Conservation (phyloP, 2,329 filamentous ascomycete species). For the Pyricularia pennisetigena region DNA sequence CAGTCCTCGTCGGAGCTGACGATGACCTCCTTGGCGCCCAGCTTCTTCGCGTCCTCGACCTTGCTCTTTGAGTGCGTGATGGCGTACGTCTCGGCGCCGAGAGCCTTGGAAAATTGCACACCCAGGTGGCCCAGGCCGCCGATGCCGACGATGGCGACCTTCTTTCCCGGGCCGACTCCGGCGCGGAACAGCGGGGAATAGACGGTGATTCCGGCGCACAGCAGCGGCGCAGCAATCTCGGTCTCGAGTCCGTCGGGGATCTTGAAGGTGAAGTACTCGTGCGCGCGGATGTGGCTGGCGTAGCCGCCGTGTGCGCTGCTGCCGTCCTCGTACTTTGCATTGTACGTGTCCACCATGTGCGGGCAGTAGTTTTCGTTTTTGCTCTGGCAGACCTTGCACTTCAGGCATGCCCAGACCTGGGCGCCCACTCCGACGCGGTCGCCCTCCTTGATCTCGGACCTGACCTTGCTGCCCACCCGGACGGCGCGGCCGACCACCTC, state of each 20-base stretch:
- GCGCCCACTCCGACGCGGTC: constrained; percentile 57
- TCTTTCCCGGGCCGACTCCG: constrained; percentile 23
- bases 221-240: constrained; percentile 50
- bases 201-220: constrained; percentile 39
- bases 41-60: constrained; percentile 45
- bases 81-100: constrained; percentile 51
- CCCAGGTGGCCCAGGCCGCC: constrained; percentile 33
- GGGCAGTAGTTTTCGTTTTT: constrained; percentile 42
- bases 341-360: constrained; percentile 40
- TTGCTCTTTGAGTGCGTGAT: constrained; percentile 52
- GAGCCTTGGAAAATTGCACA: constrained; percentile 33
- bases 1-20: constrained; percentile 44
- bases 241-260: constrained; percentile 43
- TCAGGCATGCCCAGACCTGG: constrained; percentile 47
- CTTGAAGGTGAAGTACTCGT: constrained; percentile 49
- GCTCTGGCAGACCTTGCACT: constrained; percentile 34
- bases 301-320: constrained; percentile 57
- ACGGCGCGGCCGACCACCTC: constrained; percentile 32
- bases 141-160: constrained; percentile 30
- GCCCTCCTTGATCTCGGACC: constrained; percentile 40
- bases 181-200: constrained; percentile 28
- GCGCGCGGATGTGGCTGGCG: constrained; percentile 35
- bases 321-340: constrained; percentile 45
- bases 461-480: constrained; percentile 26
- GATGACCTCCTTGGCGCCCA: constrained; percentile 51